phyloP scores from a whole-genome alignment of 768 basidiomycete species.

The Leucocoprinus leucothites region DNA sequence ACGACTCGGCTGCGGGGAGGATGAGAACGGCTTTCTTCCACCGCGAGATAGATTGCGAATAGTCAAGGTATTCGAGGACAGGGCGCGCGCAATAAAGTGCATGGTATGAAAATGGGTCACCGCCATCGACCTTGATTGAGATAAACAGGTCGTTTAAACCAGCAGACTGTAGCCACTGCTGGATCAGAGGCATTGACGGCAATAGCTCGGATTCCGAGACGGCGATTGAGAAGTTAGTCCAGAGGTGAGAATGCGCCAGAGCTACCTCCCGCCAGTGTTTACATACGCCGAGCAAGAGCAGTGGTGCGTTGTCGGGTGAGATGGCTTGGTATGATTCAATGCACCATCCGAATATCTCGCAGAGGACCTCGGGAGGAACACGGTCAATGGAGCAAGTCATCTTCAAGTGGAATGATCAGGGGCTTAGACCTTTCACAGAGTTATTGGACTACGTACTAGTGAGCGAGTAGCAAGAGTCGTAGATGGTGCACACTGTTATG shows the following conservation, averaged over 20 bases:
- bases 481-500: too few relatives aligned
- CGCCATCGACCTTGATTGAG: neutral
- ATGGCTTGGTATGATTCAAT: neutral
- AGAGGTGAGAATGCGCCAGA: neutral
- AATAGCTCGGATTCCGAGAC: neutral
- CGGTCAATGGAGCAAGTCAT: neutral
- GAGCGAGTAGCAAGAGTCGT: too few relatives aligned
- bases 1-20: conserved; percentile 19
- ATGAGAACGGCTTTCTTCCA: conserved; percentile 19
- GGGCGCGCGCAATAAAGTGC: neutral
- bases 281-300: neutral
- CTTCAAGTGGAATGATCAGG: neutral
- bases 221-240: neutral
- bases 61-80: neutral
- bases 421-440: too few relatives aligned
- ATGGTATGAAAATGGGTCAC: neutral
- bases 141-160: neutral
- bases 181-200: neutral
- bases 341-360: neutral
- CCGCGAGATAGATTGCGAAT: neutral
- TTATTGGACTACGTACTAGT: too few relatives aligned
- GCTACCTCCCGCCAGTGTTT: neutral
- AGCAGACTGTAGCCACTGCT: neutral
- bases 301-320: neutral
- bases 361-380: neutral